These are phyloP conservation scores for Lanmaoa rubissima DNA, from an alignment of 768 basidiomycete species.

Conservation along the genomic window DNA sequence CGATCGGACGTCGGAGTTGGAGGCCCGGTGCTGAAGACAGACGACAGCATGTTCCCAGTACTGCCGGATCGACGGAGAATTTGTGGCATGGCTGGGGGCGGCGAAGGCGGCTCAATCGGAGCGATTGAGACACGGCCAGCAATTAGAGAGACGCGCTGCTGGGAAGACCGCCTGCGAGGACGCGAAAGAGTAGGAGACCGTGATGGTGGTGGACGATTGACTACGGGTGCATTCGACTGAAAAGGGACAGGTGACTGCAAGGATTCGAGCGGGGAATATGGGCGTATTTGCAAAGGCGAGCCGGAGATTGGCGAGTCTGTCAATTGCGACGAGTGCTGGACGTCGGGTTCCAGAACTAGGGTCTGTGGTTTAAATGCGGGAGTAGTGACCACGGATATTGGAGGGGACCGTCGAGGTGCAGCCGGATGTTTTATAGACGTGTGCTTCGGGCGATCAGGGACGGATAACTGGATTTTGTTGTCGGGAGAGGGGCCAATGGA, in stretches of 20 bases:
- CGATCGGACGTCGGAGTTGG: conserved; percentile 51
- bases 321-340: conserved; percentile 29
- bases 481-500: conserved; percentile 7
- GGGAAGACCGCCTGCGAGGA: conserved; percentile 74
- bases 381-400: conserved; percentile 16
- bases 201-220: conserved; percentile 32
- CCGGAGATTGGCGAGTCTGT: conserved; percentile 29
- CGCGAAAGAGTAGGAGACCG: conserved; percentile 60
- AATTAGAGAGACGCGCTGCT: conserved; percentile 80
- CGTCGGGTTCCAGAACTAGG: conserved; percentile 24
- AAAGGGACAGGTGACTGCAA: conserved; percentile 20
- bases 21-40: conserved; percentile 56
- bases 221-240: conserved; percentile 18
- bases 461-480: conserved; percentile 4
- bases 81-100: conserved; percentile 57
- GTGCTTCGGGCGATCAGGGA: conserved; percentile 14
- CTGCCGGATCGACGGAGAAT: conserved; percentile 65
- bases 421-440: conserved; percentile 7
- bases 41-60: conserved; percentile 60
- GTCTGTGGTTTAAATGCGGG: conserved; percentile 27
- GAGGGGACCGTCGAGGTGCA: conserved; percentile 12
- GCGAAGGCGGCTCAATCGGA: conserved; percentile 70
- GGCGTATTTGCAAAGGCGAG: conserved; percentile 35
- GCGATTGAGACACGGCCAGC: conserved; percentile 80
- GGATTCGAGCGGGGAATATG: conserved; percentile 31